These are phyloP conservation scores for Coccomyxa subellipsoidea DNA, from an alignment of 163 green algal species.

Conservation along the genomic window DNA sequence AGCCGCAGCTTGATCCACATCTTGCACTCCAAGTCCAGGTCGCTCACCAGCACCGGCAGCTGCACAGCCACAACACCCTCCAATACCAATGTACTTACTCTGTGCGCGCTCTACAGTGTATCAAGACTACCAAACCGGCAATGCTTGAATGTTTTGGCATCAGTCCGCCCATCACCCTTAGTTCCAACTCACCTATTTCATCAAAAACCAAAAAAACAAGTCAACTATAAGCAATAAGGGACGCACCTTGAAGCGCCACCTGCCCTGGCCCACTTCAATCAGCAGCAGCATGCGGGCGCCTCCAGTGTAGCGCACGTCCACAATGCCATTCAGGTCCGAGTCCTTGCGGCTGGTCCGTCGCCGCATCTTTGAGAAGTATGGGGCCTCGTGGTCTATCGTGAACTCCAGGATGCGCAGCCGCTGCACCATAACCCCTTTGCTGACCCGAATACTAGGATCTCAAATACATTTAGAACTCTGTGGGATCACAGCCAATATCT, in stretches of 20 bases:
- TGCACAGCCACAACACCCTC: constrained; percentile 23
- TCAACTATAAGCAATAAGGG: too few relatives aligned
- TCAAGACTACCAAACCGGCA: too few relatives aligned
- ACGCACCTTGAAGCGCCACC: constrained; percentile 70
- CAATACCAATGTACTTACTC: too few relatives aligned
- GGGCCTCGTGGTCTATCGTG: constrained; percentile 92
- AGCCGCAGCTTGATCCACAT: constrained; percentile 93
- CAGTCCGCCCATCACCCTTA: too few relatives aligned
- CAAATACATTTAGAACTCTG: too few relatives aligned
- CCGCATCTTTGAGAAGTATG: constrained; percentile 83
- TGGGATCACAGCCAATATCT: not conserved
- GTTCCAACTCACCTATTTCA: too few relatives aligned
- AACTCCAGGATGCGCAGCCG: constrained; percentile 87
- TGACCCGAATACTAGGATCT: too few relatives aligned
- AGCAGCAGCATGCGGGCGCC: constrained; percentile 89
- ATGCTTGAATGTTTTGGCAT: too few relatives aligned
- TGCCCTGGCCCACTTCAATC: constrained; percentile 75
- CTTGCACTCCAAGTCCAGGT: constrained; percentile 90
- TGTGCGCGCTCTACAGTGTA: too few relatives aligned
- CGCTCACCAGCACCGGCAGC: constrained; percentile 87
- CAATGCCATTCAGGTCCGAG: constrained; percentile 80
- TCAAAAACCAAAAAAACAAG: too few relatives aligned
- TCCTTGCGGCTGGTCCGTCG: constrained; percentile 40
- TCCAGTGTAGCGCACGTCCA: constrained; percentile 90
- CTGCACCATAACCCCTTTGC: constrained; percentile 47